Percentiles rank a stretch among this genome's conserved stretches.
phyloP scores from a whole-genome alignment of 139 green algal species.

The Chlamydomonas applanata region DNA sequence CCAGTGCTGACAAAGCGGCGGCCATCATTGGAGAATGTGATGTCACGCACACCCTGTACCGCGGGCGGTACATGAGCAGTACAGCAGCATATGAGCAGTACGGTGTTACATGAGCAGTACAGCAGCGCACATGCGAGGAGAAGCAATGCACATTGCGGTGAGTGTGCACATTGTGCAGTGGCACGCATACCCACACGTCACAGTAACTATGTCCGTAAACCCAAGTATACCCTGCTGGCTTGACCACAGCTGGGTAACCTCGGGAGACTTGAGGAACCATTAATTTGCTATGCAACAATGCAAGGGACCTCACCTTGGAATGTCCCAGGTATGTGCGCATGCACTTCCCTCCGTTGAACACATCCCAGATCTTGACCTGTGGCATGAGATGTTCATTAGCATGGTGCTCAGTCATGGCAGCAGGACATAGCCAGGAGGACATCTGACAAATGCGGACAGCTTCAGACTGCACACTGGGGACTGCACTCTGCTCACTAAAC shows the following conservation, averaged over 20 bases:
- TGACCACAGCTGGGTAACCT: too few relatives aligned
- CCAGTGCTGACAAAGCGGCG: constrained; percentile 79
- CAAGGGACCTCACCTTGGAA: constrained; percentile 52
- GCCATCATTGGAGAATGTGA: constrained; percentile 90
- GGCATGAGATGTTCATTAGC: too few relatives aligned
- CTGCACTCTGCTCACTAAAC: too few relatives aligned
- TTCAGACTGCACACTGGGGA: too few relatives aligned
- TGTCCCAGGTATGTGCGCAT: constrained; percentile 97
- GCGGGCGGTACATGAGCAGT: too few relatives aligned
- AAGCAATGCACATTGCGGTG: too few relatives aligned
- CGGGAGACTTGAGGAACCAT: not conserved
- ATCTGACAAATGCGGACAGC: too few relatives aligned
- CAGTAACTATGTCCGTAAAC: too few relatives aligned
- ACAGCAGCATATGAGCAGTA: not conserved
- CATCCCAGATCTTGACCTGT: constrained; percentile 96
- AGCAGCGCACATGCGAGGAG: not conserved
- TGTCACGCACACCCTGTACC: constrained; percentile 88
- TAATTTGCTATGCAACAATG: not conserved
- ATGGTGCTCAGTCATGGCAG: too few relatives aligned
- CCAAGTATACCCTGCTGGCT: not conserved
- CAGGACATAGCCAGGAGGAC: too few relatives aligned
- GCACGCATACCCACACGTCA: too few relatives aligned
- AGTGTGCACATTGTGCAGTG: too few relatives aligned
- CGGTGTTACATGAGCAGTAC: not conserved
- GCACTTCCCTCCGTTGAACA: constrained; percentile 78